Base-by-base conservation (phyloP, 2,329 filamentous ascomycete species). In the Fusarium hostae region DNA sequence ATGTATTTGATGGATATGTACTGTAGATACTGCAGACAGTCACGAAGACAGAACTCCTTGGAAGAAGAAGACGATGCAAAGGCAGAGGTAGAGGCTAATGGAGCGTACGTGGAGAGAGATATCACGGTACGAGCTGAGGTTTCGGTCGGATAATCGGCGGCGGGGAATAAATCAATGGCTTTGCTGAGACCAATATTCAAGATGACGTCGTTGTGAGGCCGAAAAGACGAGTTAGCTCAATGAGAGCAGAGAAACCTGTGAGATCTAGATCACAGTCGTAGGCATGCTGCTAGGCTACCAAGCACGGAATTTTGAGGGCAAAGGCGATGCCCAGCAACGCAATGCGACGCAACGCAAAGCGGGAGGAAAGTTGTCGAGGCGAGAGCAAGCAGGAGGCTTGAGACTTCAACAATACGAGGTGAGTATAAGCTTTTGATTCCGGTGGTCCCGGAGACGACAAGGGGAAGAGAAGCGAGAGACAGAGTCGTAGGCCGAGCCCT, bases 191-290 rank as follows among this genome's bases (percentile, higher is more conserved):
- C 44, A 70, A 66, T 64, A 64, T 64, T 64, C 43, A 52, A 43
- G 60, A 68, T 73, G 70, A 73, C 69, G 73, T 74, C 61, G 72
- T 64, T 47, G 65, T 63, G 61, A 74, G 61, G 55, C 56, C 48
- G 60, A 66, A 59, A 67, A 16, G 48, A 39, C 12, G 48, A 34
- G 54, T 65, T 59, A 64, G 47, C 57, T 66, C 60, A 43, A 50
- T 50, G 52, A 50, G 64, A 73, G 70, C 66, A 76, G 55, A 47
- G 61, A 64, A 73, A 63, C 58, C 71, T 67, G 60, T 58, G 63
- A 74, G 68, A 63, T 67, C 72, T 72, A 70, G 66, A 64, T 76
- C 66, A 74, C 73, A 61, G 56, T 69, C 62, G 66, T 37, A 72
- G 67, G 66, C 71, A 76, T 76, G 72, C 73, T 72, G 56, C 59